A percentile compares a stretch with the other conserved stretches of the same genome.
Conservation (phyloP, 495 filamentous ascomycete species). For the Neurospora discreta region DNA sequence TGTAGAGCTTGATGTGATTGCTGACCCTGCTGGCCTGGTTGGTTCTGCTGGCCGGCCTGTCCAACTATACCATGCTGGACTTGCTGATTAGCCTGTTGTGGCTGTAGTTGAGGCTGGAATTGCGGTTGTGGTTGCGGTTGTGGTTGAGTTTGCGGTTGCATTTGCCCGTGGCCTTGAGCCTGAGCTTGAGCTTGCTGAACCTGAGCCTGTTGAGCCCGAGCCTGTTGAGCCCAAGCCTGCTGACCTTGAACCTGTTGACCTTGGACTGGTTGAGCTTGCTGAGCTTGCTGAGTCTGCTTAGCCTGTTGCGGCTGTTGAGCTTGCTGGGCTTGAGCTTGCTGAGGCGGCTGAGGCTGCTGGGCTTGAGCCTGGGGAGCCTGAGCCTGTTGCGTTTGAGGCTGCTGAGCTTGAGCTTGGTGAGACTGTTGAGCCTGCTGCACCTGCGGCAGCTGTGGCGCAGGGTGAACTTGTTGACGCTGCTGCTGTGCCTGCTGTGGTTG, state of each 20-base stretch:
- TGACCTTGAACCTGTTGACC: background rate
- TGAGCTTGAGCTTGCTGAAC: background rate
- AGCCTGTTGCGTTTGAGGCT: background rate
- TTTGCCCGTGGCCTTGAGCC: background rate
- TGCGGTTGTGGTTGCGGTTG: background rate
- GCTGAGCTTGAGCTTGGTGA: background rate
- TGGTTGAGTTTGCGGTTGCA: background rate
- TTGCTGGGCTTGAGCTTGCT: background rate
- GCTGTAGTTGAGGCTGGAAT: too few relatives aligned
- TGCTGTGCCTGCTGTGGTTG: slow-evolving; percentile 7
- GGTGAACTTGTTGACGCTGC: background rate
- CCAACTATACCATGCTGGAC: background rate
- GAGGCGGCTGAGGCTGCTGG: background rate
- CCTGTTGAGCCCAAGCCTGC: background rate
- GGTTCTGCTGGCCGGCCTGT: background rate
- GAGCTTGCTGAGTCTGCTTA: background rate
- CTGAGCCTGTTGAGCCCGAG: background rate
- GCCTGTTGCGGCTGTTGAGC: background rate
- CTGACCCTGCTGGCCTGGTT: slow-evolving; percentile 2
- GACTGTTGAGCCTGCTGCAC: background rate
- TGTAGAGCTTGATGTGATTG: slow-evolving; percentile 5
- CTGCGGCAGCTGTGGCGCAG: background rate
- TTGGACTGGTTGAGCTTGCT: background rate
- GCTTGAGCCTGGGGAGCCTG: slow-evolving; percentile 1
- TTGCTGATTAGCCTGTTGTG: slow-evolving; percentile 13